Evolutionary conservation across 2,329 filamentous ascomycete genomes (phyloP).

Genomic region (Paraconiothyrium brasiliense): DNA sequence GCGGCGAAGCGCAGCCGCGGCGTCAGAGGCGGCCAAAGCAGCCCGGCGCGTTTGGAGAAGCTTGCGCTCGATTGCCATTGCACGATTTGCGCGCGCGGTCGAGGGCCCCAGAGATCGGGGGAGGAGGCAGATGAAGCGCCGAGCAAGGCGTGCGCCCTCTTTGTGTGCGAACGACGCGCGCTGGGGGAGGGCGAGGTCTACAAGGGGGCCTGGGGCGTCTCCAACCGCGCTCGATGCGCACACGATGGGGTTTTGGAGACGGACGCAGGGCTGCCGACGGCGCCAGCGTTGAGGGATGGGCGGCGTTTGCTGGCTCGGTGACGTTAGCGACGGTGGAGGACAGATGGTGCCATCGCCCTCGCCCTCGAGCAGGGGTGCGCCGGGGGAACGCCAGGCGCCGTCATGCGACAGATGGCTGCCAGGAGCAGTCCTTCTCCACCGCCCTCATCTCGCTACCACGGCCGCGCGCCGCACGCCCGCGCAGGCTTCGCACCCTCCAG

Average conservation of each 20-base stretch:
- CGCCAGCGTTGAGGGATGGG: slow-evolving; percentile 1
- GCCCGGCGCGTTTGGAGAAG: slow-evolving; percentile 20
- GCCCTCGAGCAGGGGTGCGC: slow-evolving; percentile 33
- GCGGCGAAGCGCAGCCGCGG: slow-evolving; percentile 22
- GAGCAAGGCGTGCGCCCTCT: not conserved
- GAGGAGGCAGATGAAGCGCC: not conserved
- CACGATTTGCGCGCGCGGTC: too few species aligned
- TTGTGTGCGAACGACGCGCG: slow-evolving; percentile 39
- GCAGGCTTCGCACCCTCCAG: not conserved
- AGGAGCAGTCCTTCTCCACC: slow-evolving; percentile 48
- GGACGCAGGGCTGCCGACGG: slow-evolving; percentile 16
- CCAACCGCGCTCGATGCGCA: slow-evolving; percentile 18
- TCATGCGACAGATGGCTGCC: slow-evolving; percentile 43
- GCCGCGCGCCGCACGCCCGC: not conserved
- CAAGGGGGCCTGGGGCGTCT: slow-evolving; percentile 17
- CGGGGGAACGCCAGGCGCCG: slow-evolving; percentile 29
- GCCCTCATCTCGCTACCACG: slow-evolving; percentile 50
- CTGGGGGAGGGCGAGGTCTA: not conserved
- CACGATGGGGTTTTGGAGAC: slow-evolving; percentile 9
- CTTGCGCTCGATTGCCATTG: not conserved
- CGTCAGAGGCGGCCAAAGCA: slow-evolving; percentile 28
- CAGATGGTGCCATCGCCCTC: slow-evolving; percentile 19
- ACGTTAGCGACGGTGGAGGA: too few species aligned
- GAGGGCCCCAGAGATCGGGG: too few species aligned
- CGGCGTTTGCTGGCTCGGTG: not conserved